Conservation (phyloP, 768 basidiomycete genomes). For the Xerocomellus intermedius region DNA sequence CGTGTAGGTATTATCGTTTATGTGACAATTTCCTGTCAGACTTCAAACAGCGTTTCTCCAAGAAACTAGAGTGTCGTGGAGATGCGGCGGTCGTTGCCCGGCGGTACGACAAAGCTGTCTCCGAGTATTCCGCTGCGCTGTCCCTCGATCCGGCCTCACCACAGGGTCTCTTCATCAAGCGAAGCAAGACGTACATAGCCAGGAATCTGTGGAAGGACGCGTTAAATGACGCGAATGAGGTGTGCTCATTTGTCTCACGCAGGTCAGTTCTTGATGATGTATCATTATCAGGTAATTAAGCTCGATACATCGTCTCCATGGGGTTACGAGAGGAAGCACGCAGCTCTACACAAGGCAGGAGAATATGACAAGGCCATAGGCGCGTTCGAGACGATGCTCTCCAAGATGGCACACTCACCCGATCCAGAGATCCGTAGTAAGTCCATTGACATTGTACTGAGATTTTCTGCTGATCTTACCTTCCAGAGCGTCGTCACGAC, state of each 20-base stretch:
- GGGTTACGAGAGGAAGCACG: constrained; percentile 12
- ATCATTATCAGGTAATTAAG: constrained; percentile 4
- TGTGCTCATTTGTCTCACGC: neutral
- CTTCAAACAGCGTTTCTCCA: neutral
- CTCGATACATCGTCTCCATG: constrained; percentile 6
- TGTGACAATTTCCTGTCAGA: neutral
- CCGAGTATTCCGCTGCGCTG: constrained; percentile 4
- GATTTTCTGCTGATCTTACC: neutral
- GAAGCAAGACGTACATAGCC: constrained; percentile 1
- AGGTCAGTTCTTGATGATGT: neutral
- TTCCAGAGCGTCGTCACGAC: neutral
- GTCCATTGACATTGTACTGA: neutral
- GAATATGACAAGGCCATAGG: neutral
- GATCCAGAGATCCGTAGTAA: constrained; percentile 3
- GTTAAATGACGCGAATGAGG: constrained; percentile 7
- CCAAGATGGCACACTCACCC: constrained; percentile 1
- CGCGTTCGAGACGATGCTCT: constrained; percentile 11
- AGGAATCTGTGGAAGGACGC: constrained; percentile 1
- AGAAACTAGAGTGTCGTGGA: neutral
- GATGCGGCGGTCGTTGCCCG: neutral
- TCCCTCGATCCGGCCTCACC: neutral
- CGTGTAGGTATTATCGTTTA: neutral
- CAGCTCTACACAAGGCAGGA: neutral
- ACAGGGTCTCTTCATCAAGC: neutral
- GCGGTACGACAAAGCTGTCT: neutral